phyloP scores from a whole-genome alignment of 2,329 filamentous ascomycete genomes.

The Penicillium crustosum region DNA sequence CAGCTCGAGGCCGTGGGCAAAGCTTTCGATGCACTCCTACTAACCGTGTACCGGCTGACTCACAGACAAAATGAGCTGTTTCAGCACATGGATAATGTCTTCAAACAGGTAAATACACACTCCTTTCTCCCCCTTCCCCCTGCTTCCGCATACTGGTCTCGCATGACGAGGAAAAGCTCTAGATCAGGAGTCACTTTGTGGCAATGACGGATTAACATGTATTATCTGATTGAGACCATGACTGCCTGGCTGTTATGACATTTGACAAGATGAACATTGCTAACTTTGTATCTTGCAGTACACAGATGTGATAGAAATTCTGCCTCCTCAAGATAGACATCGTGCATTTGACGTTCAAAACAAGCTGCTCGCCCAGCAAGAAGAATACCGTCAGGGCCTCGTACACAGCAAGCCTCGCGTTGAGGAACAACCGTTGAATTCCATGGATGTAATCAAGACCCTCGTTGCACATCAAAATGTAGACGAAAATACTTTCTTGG shows the following conservation, averaged over 20 bases:
- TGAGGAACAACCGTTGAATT: conserved; percentile 60
- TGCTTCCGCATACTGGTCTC: conserved; percentile 26
- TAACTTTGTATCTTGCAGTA: conserved; percentile 29
- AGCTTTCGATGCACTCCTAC: conserved; percentile 45
- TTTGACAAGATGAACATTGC: conserved; percentile 20
- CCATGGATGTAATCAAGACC: conserved; percentile 56
- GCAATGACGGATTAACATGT: conserved; percentile 64
- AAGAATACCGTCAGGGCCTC: conserved; percentile 31
- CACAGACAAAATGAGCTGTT: conserved; percentile 42
- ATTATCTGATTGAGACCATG: conserved; percentile 52
- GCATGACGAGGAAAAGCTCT: conserved; percentile 66
- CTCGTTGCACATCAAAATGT: conserved; percentile 63
- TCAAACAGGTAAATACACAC: conserved; percentile 40
- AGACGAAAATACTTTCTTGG: conserved; percentile 54
- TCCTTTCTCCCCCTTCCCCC: conserved; percentile 3
- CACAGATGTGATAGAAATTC: conserved; percentile 20
- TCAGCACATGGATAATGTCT: conserved; percentile 38
- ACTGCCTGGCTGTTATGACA: conserved; percentile 16
- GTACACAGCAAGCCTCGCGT: conserved; percentile 35
- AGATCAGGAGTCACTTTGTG: conserved; percentile 71
- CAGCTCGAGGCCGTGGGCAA: conserved; percentile 39
- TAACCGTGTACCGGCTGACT: conserved; percentile 41
- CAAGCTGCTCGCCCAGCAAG: conserved; percentile 33
- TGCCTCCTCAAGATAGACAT: conserved; percentile 26
- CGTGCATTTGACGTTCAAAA: conserved; percentile 34